Percentiles rank a stretch among this genome's conserved stretches.
Evolutionary conservation across 164 flowering plant species (phyloP).

Genomic region (Stephania japonica): DNA sequence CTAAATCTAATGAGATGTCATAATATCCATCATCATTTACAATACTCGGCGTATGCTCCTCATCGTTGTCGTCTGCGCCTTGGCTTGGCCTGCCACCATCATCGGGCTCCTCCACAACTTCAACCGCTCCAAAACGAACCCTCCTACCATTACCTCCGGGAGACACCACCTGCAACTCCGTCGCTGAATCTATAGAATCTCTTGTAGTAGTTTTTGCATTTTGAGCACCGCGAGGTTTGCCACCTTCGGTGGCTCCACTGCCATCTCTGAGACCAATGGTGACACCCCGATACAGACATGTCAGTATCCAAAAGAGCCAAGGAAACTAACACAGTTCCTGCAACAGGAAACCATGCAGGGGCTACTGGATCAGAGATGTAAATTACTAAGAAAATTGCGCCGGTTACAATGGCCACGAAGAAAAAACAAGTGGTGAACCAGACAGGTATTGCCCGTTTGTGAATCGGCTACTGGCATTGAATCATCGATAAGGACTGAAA

Average conservation of each 20-base stretch:
- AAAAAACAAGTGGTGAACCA: conserved; percentile 26
- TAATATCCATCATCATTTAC: conserved; percentile 2
- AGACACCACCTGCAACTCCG: not conserved
- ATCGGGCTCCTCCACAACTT: conserved; percentile 3
- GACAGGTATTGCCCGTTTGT: conserved; percentile 22
- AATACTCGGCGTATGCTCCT: conserved; percentile 1
- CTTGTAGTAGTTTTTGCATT: not conserved
- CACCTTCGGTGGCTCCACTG: not conserved
- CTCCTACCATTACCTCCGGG: not conserved
- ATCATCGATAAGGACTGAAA: not conserved
- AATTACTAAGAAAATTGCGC: conserved; percentile 26
- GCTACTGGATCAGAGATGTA: conserved; percentile 27
- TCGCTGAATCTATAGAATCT: not conserved
- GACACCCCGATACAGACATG: conserved; percentile 27
- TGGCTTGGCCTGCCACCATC: not conserved
- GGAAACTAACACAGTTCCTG: conserved; percentile 37
- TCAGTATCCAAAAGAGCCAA: conserved; percentile 43
- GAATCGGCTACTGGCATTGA: conserved; percentile 32
- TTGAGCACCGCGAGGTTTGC: not conserved
- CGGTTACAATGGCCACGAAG: conserved; percentile 16
- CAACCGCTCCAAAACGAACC: conserved; percentile 12
- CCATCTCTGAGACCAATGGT: conserved; percentile 13
- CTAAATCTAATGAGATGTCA: conserved; percentile 2
- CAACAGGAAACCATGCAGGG: conserved; percentile 23
- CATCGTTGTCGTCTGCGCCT: not conserved